phyloP scores from a whole-genome alignment of 352 stramenopile species.

The Phytophthora cactorum region DNA sequence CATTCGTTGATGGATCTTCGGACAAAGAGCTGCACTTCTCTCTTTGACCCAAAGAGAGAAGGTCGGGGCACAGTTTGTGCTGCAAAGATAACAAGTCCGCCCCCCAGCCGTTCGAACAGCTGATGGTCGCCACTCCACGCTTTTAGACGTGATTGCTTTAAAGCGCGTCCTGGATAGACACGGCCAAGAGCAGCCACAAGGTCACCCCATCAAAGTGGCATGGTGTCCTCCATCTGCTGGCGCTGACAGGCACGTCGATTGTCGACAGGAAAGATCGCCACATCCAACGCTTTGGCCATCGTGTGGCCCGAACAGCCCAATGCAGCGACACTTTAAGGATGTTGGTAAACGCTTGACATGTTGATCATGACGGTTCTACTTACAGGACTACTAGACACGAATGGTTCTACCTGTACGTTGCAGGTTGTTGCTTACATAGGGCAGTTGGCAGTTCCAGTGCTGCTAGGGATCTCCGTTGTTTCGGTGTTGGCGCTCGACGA shows the following conservation, averaged over 20 bases:
- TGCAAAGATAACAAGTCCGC: background rate
- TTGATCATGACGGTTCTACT: background rate
- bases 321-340: conserved; percentile 7
- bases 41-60: conserved; percentile 2
- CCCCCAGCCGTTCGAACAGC: too few relatives aligned
- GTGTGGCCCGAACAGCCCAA: background rate
- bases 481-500: background rate
- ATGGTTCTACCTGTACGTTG: conserved; percentile 10
- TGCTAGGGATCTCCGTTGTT: conserved; percentile 6
- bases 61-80: background rate
- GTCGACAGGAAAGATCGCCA: conserved; percentile 9
- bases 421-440: conserved; percentile 22
- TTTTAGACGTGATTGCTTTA: background rate
- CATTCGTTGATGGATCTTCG: conserved; percentile 17
- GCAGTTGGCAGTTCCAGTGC: conserved; percentile 24
- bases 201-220: conserved; percentile 16
- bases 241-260: conserved; percentile 6
- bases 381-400: background rate
- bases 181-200: conserved; percentile 11
- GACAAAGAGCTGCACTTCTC: conserved; percentile 8
- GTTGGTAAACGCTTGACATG: background rate
- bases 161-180: background rate
- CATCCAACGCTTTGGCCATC: background rate
- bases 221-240: conserved; percentile 19
- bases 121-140: too few relatives aligned